Conservation (phyloP, 1,284 basidiomycete genomes). For the Pulchroboletus neoregius region DNA sequence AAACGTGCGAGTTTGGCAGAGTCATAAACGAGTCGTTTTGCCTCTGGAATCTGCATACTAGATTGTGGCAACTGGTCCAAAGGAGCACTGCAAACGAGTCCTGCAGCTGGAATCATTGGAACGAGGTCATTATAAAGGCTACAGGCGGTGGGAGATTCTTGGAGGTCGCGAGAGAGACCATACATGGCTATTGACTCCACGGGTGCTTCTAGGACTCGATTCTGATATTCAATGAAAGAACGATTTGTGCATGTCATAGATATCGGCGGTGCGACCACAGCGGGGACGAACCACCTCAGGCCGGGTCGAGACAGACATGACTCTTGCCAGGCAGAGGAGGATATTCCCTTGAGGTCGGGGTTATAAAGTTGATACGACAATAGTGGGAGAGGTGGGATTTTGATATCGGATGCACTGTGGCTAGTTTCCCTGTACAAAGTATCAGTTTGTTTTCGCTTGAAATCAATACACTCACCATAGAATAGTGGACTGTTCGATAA, state of each 20-base stretch:
- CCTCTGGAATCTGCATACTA: conserved; percentile 91
- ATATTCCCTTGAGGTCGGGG: conserved; percentile 58
- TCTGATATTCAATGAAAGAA: conserved; percentile 74
- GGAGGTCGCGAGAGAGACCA: conserved; percentile 73
- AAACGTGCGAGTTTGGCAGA: conserved; percentile 94
- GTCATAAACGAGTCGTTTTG: conserved; percentile 94
- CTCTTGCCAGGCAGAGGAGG: conserved; percentile 57
- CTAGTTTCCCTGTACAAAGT: conserved; percentile 24
- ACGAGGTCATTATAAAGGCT: conserved; percentile 48
- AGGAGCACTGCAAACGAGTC: conserved; percentile 69
- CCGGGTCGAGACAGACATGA: conserved; percentile 80
- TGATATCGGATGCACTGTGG: conserved; percentile 18
- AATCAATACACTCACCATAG: conserved; percentile 41
- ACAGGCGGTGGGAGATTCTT: conserved; percentile 60
- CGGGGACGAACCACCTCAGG: conserved; percentile 79
- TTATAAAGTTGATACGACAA: conserved; percentile 39
- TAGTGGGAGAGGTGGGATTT: conserved; percentile 34
- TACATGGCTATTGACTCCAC: conserved; percentile 77
- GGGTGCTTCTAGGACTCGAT: conserved; percentile 59
- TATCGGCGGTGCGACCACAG: conserved; percentile 83
- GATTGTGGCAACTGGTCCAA: conserved; percentile 77
- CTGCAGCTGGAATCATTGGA: conserved; percentile 63
- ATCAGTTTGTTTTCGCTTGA: conserved; percentile 13
- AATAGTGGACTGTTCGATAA: conserved; percentile 44
- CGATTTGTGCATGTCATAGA: conserved; percentile 72